phyloP scores from a whole-genome alignment of 2,329 filamentous ascomycete genomes.

The Pyrenophora graminea region DNA sequence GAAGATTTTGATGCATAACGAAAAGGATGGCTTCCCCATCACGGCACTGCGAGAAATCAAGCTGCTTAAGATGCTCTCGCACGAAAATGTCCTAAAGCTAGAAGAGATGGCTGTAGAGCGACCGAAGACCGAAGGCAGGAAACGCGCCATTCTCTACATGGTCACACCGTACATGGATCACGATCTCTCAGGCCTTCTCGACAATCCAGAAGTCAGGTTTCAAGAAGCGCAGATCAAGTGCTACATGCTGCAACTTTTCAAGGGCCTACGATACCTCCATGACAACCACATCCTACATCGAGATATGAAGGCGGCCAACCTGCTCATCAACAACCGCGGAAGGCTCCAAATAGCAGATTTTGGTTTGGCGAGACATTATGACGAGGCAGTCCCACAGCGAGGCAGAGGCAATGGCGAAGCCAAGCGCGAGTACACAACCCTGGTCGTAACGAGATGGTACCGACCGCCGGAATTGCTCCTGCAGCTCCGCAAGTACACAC shows the following conservation, averaged over 20 bases:
- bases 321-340: conserved; percentile 92
- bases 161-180: conserved; percentile 99
- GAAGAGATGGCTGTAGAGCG: conserved; percentile 96
- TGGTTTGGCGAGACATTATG: conserved; percentile 89
- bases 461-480: conserved; percentile 90
- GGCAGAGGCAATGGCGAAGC: conserved; percentile 84
- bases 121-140: conserved; percentile 59
- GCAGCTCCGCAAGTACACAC: conserved; percentile 88
- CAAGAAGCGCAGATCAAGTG: conserved; percentile 94
- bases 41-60: conserved; percentile 97
- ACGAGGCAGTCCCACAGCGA: conserved; percentile 76
- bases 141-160: conserved; percentile 92
- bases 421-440: conserved; percentile 87
- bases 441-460: conserved; percentile 98
- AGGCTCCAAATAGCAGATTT: conserved; percentile 97
- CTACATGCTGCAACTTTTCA: conserved; percentile 90
- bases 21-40: conserved; percentile 99
- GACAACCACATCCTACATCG: conserved; percentile 84
- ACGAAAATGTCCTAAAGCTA: conserved; percentile 82
- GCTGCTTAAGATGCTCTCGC: conserved; percentile 90
- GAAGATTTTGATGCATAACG: conserved; percentile 99
- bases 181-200: conserved; percentile 93
- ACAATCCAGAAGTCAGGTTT: conserved; percentile 89
- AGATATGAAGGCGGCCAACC: conserved; percentile 98
- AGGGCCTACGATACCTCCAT: conserved; percentile 88